Percentiles rank a stretch among this genome's conserved stretches.
Evolutionary conservation across 495 filamentous ascomycete genomes (phyloP).

Genomic region (Friedmanniomyces endolithicus): DNA sequence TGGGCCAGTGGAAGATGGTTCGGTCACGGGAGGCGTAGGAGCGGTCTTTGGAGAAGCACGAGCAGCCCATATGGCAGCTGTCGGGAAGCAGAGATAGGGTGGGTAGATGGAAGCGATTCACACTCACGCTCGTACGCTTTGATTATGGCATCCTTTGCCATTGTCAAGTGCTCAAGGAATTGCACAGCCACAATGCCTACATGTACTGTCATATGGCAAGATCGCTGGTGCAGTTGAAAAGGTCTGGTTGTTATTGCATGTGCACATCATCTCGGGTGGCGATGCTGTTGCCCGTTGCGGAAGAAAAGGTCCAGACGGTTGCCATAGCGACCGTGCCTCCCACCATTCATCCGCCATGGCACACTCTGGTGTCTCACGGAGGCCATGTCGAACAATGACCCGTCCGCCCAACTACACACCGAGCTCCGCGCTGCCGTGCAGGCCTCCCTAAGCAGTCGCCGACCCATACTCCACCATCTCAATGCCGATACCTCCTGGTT

Average conservation of each 20-base stretch:
- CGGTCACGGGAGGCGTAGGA: background rate
- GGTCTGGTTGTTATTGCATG: background rate
- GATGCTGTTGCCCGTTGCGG: background rate
- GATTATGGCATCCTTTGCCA: too few relatives aligned
- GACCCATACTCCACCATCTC: slow-evolving; percentile 43
- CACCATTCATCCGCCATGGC: background rate
- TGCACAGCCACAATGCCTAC: background rate
- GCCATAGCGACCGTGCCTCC: background rate
- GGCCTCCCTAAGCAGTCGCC: slow-evolving; percentile 27
- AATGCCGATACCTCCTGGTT: slow-evolving; percentile 50
- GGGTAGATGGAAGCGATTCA: background rate
- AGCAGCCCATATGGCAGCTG: slow-evolving; percentile 1
- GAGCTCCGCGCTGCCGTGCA: slow-evolving; percentile 26
- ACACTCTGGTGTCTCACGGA: background rate
- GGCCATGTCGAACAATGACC: slow-evolving; percentile 6
- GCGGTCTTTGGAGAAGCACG: background rate
- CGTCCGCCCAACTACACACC: slow-evolving; percentile 26
- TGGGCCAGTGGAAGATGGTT: slow-evolving; percentile 12
- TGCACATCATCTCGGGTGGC: background rate
- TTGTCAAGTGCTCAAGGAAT: background rate
- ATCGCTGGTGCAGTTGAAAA: background rate
- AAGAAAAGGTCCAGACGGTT: background rate
- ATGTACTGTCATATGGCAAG: background rate
- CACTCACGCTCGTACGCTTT: background rate
- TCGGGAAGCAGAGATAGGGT: background rate